Conservation (phyloP, 75 land plant species). For the Pinus albicaulis region DNA sequence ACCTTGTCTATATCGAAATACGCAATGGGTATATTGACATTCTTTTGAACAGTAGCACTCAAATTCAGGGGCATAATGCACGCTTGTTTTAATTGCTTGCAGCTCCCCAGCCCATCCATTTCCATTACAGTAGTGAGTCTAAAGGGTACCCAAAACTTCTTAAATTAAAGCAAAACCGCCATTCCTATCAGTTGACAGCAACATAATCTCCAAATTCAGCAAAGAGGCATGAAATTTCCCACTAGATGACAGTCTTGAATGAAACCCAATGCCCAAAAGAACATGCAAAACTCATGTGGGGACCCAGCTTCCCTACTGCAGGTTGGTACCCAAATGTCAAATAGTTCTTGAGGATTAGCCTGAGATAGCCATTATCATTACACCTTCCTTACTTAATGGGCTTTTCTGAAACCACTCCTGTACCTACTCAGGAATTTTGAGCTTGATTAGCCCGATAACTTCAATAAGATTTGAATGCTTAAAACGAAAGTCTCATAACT, state of each 20-base stretch:
- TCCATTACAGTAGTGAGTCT: background rate
- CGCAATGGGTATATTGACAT: background rate
- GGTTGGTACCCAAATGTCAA: no score
- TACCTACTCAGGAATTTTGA: no score
- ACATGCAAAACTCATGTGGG: background rate
- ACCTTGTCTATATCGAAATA: background rate
- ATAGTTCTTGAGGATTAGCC: no score
- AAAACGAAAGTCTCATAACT: no score
- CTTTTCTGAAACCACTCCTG: no score
- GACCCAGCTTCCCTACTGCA: background rate
- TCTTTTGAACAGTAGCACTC: background rate
- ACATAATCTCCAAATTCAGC: background rate
- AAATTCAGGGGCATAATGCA: background rate
- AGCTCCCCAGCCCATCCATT: background rate
- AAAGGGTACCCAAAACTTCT: background rate
- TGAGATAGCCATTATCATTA: no score
- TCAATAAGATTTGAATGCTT: no score
- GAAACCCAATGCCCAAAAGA: background rate
- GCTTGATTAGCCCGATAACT: no score
- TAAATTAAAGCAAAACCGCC: background rate
- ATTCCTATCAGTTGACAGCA: background rate
- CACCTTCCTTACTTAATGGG: no score
- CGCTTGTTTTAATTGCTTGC: background rate
- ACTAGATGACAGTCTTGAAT: no score
- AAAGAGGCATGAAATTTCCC: background rate